phyloP scores from a whole-genome alignment of 2,329 filamentous ascomycete species.

The Botrytis byssoidea region DNA sequence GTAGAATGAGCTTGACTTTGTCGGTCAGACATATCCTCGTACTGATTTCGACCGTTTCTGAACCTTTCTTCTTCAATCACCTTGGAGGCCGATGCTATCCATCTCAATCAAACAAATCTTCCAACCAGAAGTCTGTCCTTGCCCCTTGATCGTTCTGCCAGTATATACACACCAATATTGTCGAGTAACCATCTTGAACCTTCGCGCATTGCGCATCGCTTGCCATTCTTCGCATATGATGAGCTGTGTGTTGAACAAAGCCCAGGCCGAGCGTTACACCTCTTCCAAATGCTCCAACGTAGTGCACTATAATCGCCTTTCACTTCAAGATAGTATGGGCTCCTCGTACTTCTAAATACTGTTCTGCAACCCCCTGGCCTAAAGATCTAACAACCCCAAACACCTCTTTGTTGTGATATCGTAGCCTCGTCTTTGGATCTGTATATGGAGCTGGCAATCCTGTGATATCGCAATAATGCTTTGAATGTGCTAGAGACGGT shows the following conservation, averaged over 20 bases:
- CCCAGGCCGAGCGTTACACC: neutral
- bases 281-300: slow-evolving; percentile 2
- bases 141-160: neutral
- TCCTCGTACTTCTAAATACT: slow-evolving; percentile 83
- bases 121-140: neutral
- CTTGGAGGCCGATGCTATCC: neutral
- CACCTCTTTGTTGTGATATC: slow-evolving; percentile 91
- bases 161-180: slow-evolving; percentile 4
- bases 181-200: neutral
- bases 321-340: slow-evolving; percentile 73
- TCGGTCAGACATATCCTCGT: slow-evolving; percentile 38
- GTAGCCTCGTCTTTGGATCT: slow-evolving; percentile 89
- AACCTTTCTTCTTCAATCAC: neutral
- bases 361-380: slow-evolving; percentile 79
- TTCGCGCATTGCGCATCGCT: neutral
- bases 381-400: slow-evolving; percentile 80
- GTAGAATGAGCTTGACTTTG: slow-evolving; percentile 97
- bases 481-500: slow-evolving; percentile 79
- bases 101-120: neutral
- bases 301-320: slow-evolving; percentile 18
- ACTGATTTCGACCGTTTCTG: neutral
- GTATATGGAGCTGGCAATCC: slow-evolving; percentile 88
- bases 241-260: neutral
- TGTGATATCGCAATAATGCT: slow-evolving; percentile 94
- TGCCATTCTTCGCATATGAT: neutral